Evolutionary conservation across 169 alveolate genomes (phyloP).

Genomic region (Plasmodium inui): DNA sequence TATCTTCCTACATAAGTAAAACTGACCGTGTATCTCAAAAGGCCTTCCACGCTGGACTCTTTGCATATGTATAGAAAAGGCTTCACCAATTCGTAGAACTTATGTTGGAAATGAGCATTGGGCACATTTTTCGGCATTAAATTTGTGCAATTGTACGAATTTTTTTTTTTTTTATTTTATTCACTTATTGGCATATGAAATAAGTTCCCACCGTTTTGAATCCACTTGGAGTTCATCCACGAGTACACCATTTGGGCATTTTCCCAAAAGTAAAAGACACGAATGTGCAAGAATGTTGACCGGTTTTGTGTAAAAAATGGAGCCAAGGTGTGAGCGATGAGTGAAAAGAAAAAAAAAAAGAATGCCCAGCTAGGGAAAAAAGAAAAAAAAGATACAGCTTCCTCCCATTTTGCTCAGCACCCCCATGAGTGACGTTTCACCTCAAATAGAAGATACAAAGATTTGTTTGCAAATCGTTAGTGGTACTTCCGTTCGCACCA

Average conservation of each 20-base stretch:
- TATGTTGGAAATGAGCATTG: not conserved
- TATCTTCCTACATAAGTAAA: not conserved
- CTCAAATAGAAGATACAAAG: not conserved
- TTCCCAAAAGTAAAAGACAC: not conserved
- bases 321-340: not conserved
- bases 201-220: not conserved
- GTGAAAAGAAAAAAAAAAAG: not conserved
- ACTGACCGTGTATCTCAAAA: not conserved
- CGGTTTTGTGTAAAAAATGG: not conserved
- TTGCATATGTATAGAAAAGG: not conserved
- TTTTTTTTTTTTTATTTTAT: not conserved
- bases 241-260: not conserved
- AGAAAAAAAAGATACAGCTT: not conserved
- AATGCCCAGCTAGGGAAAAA: not conserved
- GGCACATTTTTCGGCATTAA: not conserved
- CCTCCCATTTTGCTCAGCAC: not conserved
- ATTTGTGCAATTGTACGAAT: not conserved
- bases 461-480: not conserved
- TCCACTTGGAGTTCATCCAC: not conserved
- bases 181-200: not conserved
- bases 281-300: conserved; percentile 8
- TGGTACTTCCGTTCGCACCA: not conserved
- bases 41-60: not conserved
- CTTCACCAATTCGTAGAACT: not conserved
- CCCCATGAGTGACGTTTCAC: not conserved